Evolutionary conservation across 305 asterid species (phyloP).

Genomic region (Solanum aculeatissimum): DNA sequence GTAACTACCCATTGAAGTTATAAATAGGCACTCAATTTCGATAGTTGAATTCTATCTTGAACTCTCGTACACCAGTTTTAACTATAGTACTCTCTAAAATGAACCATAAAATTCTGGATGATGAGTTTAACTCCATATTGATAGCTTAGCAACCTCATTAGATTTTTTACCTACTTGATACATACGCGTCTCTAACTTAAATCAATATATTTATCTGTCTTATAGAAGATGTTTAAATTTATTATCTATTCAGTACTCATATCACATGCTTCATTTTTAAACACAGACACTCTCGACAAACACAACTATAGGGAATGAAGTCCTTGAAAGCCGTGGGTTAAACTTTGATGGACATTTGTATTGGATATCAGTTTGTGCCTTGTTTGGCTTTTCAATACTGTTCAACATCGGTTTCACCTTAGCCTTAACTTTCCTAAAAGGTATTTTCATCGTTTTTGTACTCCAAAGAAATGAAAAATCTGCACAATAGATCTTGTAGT

Average conservation of each 20-base stretch:
- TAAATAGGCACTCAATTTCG: neutral
- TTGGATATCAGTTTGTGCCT: slow-evolving; percentile 57
- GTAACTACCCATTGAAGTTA: neutral
- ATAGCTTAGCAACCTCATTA: neutral
- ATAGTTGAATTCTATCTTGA: neutral
- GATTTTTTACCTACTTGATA: neutral
- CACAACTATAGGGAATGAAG: slow-evolving; percentile 41
- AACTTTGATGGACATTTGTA: slow-evolving; percentile 26
- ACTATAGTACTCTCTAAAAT: neutral
- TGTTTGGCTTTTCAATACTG: slow-evolving; percentile 36
- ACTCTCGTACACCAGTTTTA: neutral
- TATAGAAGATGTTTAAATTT: neutral
- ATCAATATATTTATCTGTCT: neutral
- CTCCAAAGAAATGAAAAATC: neutral
- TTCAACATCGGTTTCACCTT: slow-evolving; percentile 46
- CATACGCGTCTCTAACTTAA: neutral
- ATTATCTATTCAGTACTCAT: neutral
- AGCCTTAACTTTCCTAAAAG: slow-evolving; percentile 46
- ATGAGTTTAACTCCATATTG: neutral
- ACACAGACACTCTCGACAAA: slow-evolving; percentile 17
- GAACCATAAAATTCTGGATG: neutral
- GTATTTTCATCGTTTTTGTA: slow-evolving; percentile 18
- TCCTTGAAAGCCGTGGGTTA: slow-evolving; percentile 50
- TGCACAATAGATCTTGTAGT: neutral
- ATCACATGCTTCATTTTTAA: neutral